Evolutionary conservation across 805 yeast genomes (phyloP).

Genomic region (Blastobotrys chiropterorum): DNA sequence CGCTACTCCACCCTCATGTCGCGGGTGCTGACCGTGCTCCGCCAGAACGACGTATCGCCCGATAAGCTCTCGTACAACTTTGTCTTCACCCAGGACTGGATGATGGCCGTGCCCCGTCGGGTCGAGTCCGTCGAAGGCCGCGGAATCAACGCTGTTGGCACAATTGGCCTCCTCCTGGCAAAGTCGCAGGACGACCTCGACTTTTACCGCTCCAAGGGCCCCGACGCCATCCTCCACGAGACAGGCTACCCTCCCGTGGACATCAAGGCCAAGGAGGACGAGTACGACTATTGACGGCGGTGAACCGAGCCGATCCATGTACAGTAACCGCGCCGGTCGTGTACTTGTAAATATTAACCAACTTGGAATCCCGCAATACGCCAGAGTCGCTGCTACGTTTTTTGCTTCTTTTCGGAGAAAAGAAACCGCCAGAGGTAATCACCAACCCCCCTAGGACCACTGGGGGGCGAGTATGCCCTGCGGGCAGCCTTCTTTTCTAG

Average conservation of each 20-base stretch:
- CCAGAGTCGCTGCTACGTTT: no score
- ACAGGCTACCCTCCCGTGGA: constrained; percentile 51
- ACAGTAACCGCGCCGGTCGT: no score
- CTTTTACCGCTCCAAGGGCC: constrained; percentile 37
- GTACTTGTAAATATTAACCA: no score
- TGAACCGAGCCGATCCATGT: no score
- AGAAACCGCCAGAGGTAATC: no score
- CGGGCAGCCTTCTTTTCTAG: no score
- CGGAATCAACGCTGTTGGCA: constrained; percentile 77
- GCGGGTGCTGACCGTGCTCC: constrained; percentile 59
- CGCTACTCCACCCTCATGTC: constrained; percentile 68
- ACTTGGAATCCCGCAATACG: no score
- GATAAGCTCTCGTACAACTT: constrained; percentile 63
- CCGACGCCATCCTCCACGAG: constrained; percentile 45
- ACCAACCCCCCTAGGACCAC: no score
- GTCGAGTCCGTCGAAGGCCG: constrained; percentile 41
- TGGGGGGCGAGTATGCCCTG: no score
- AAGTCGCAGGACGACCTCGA: constrained; percentile 53
- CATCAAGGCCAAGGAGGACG: constrained; percentile 21
- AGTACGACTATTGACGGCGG: constrained; percentile 11
- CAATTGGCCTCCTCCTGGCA: constrained; percentile 70
- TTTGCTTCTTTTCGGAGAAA: no score
- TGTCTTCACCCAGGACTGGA: constrained; percentile 73
- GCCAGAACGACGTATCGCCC: constrained; percentile 36
- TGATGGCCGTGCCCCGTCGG: constrained; percentile 76